Evolutionary conservation across 2,329 filamentous ascomycete species (phyloP), one percentile per base, ranked within the genome.

Genomic region (Neofusicoccum laricinum): DNA sequence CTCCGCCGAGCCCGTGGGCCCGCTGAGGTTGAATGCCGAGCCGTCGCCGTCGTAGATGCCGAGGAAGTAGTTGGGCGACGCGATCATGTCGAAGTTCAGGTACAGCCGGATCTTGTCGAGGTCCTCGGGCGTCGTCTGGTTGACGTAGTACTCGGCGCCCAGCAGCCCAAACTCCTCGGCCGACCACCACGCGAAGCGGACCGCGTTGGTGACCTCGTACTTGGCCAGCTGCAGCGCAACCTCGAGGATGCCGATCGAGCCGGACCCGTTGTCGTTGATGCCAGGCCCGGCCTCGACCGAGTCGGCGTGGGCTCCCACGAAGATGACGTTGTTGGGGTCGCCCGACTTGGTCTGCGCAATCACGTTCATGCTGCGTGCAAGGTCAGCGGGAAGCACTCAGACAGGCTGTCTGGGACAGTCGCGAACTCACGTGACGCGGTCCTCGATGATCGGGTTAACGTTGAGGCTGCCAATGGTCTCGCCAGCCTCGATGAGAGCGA

Each of bases 401-500:
- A n/a, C n/a, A 14, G 25, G 5, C 46, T 53, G 14, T 19, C 66
- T 59, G 11, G 17, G n/a, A n/a, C n/a, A n/a, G 25, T 64, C n/a
- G 10, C 6, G 21, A 32, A 61, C 58, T 61, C 71, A 72, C 66
- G 83, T 85, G 0, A 79, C 80, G 12, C 79, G 75, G 67, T 81
- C 81, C 67, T 82, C 77, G 38, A 81, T 71, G 61, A 78, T 69
- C 34, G 79, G 78, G 53, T 81, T 71, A 21, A 85, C 79, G 38
- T 76, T 70, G 12, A 85, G 68, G 2, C 69, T 70, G 6, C 71
- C 79, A 1, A 81, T 71, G 0, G 70, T 71, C 2, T 77, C 75
- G 21, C 78, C 77, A 7, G 77, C 75, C 64, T 82, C 76, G 49
- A 92, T 78, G 62, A 83, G 79, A 58, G 82, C 75, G 7, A 88